Conservation (phyloP, 2,329 filamentous ascomycete genomes). For the Dryadomyces quercus-mongolicae region DNA sequence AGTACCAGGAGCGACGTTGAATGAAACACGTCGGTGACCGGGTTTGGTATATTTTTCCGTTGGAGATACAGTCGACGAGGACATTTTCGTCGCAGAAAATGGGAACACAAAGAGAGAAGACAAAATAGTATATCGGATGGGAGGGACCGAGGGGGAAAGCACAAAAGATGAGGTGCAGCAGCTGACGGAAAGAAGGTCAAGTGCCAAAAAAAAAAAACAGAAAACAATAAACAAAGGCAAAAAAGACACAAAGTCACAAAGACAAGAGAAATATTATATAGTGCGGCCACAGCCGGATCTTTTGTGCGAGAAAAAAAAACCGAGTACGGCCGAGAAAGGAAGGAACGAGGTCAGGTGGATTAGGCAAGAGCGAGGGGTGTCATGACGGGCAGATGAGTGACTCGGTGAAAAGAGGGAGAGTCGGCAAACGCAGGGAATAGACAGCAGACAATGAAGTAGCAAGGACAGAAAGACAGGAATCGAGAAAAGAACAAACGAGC, state of each 20-base stretch:
- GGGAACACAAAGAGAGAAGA: neutral
- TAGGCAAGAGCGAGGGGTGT: neutral
- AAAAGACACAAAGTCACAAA: neutral
- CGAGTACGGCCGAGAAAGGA: neutral
- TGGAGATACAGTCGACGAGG: slow-evolving; percentile 4
- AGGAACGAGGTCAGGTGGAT: neutral
- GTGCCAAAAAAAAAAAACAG: neutral
- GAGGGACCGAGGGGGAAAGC: too few species aligned
- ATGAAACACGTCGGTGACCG: slow-evolving; percentile 7
- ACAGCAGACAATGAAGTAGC: neutral
- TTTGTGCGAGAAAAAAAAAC: neutral
- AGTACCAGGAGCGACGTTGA: slow-evolving; percentile 2
- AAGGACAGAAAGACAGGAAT: neutral
- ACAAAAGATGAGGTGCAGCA: too few species aligned
- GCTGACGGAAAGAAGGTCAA: too few species aligned
- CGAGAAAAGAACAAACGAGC: neutral
- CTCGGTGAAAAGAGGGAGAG: neutral
- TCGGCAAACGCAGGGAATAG: neutral
- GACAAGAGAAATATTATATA: neutral
- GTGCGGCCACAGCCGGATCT: neutral
- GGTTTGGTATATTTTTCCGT: neutral
- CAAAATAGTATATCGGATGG: neutral
- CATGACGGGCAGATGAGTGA: neutral
- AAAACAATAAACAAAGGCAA: neutral
- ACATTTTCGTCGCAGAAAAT: slow-evolving; percentile 3